Evolutionary conservation across 306 rosid species (phyloP), one percentile per base, ranked within the genome.

Genomic region (Canavalia gladiata): DNA sequence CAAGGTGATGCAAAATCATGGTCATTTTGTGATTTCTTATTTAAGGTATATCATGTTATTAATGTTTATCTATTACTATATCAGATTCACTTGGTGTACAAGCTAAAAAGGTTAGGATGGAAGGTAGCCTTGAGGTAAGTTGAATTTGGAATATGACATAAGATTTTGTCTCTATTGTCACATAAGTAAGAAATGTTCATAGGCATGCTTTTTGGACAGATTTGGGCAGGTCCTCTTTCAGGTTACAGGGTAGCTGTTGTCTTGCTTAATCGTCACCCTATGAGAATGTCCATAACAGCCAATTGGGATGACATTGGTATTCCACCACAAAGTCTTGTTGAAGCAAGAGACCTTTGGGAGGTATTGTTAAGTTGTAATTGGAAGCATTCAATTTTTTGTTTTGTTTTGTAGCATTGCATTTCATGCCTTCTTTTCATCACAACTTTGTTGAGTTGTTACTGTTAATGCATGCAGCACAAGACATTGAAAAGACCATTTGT

Each of bases 171-270:
- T 78, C 7, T 60, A 33, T 47, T 43, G 35, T 75, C 2, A 33
- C 1, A 50, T 51, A 65, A 83, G 34, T 59, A 74, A 49, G 37
- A 65, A 28, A 31, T 67, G 34, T 56, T 57, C 37, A 46, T n/a
- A 18, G 0, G 30, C 13, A 13, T 69, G 6, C 1, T 71, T 70
- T 68, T 65, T 74, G 63, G 63, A 83, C 87, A 95, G 99, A 71
- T 90, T 58, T 95, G 99, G 99, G 98, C 97, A 68, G 99, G 98
- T 56, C 97, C 97, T 54, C 97, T 95, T 29, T 84, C 98, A 25
- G 85, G 89, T 25, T 91, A 90, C 81, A 90, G 93, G 76, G 90
- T 88, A 49, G 96, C 87, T 6, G 52, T 91, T 8, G 90, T 95
- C 37, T 84, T 95, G 33, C 88, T 95, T 39, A 95, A 95, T 71